A percentile compares a stretch with the other conserved stretches of the same genome.
phyloP scores from a whole-genome alignment of 2,329 filamentous ascomycete genomes.

The Gaeumannomyces sp. region DNA sequence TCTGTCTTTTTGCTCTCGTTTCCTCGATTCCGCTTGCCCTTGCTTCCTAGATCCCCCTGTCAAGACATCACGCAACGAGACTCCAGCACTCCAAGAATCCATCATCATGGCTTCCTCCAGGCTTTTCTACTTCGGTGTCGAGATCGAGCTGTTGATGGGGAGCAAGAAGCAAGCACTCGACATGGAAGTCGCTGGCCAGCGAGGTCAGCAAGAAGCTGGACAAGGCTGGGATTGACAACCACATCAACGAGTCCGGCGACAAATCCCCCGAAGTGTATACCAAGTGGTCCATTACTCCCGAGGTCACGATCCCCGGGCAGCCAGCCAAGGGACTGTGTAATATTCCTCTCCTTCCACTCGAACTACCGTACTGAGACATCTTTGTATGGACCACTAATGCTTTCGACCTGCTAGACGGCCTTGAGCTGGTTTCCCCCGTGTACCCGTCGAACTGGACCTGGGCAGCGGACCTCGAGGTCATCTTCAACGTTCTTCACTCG shows the following conservation, averaged over 20 bases:
- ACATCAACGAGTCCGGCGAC: conserved; percentile 22
- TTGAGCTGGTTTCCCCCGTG: conserved; percentile 32
- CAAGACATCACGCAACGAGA: neutral
- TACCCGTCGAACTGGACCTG: conserved; percentile 23
- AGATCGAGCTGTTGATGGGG: conserved; percentile 31
- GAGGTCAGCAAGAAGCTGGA: conserved; percentile 26
- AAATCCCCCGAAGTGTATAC: conserved; percentile 26
- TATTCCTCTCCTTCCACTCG: neutral
- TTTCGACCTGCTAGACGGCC: conserved; percentile 18
- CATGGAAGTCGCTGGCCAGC: conserved; percentile 28
- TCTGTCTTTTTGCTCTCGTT: neutral
- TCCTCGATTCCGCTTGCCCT: neutral
- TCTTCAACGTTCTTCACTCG: conserved; percentile 24
- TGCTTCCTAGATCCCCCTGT: neutral
- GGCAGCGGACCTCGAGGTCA: conserved; percentile 22
- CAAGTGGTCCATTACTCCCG: conserved; percentile 31
- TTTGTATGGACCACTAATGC: neutral
- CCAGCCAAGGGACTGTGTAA: conserved; percentile 27
- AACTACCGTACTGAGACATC: neutral
- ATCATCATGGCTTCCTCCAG: neutral
- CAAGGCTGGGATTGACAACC: conserved; percentile 27
- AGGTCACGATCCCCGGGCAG: conserved; percentile 29
- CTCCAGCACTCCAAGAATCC: neutral
- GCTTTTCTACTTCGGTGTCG: conserved; percentile 28
- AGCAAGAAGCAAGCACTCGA: conserved; percentile 25